Evolutionary conservation across 306 rosid genomes (phyloP).

Genomic region (Gleditsia sinensis): DNA sequence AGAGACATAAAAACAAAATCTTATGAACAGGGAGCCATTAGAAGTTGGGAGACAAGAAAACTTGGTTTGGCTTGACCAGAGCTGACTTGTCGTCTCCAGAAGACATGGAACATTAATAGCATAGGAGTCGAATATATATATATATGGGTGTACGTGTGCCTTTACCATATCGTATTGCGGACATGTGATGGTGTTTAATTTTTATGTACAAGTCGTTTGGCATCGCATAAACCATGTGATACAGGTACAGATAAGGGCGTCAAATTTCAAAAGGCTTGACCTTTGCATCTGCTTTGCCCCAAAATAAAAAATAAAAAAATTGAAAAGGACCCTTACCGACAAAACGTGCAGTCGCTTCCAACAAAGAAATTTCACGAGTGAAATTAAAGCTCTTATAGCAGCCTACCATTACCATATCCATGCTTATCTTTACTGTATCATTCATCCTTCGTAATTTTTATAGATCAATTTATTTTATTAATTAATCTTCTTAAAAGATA

Average conservation of each 20-base stretch:
- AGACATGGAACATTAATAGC: not conserved
- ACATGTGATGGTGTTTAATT: not conserved
- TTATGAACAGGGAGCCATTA: not conserved
- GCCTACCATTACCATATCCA: not conserved
- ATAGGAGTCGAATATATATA: not conserved
- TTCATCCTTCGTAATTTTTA: no score
- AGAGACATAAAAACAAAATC: not conserved
- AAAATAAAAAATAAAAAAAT: no score
- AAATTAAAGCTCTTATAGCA: not conserved
- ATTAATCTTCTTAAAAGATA: no score
- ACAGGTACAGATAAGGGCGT: not conserved
- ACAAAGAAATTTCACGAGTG: not conserved
- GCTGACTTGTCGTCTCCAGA: not conserved
- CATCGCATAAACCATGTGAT: not conserved
- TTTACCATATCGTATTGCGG: not conserved
- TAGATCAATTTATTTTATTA: no score
- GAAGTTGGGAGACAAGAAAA: not conserved
- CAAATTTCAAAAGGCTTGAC: slow-evolving; percentile 4
- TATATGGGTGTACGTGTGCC: no score
- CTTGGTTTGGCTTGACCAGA: not conserved
- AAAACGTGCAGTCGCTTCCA: not conserved
- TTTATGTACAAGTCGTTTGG: not conserved
- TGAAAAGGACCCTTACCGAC: not conserved
- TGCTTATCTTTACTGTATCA: not conserved
- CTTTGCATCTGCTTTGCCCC: not conserved